Evolutionary conservation across 2,329 filamentous ascomycete species (phyloP), one percentile per base, ranked within the genome.

Genomic region (Ceratocystis ficicola): DNA sequence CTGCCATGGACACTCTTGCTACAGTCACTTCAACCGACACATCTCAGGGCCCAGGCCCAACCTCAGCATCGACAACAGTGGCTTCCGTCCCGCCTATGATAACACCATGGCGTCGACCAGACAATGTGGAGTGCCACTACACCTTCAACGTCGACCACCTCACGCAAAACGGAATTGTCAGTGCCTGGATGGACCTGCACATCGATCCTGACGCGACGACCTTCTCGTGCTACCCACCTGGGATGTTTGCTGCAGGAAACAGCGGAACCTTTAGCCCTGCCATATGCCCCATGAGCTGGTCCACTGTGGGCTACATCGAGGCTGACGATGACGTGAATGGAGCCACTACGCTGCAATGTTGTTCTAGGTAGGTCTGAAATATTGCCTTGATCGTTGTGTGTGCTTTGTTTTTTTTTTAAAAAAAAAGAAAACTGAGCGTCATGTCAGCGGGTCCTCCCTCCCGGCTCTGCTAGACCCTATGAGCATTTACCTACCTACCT

Each of bases 201-300:
- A 73, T 76, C 6, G 71, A 73, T 22, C 67, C 72, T n/a, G 74
- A 71, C 8, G 75, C 74, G 5, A 75, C 71, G 36, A 75, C 75
- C 1, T 69, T 77, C 59, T 76, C 76, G 2, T 77, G 76, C 66
- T 77, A 77, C 66, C 76, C 76, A 0, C 71, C 75, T 44, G 73
- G 73, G 69, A 77, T 77, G 76, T 77, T 77, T 64, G 70, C 69
- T 4, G 71, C 72, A 15, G 73, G 71, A 12, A 72, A 73, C 22
- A 76, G 74, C 3, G 76, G 76, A 25, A 72, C 76, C 4, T 77
- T 76, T 44, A 77, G 76, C 62, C 76, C 76, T 8, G 76, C 72
- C 1, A 75, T 74, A 30, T 77, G 76, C 59, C 76, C 76, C 46
- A 71, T 72, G 66, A 74, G 76, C 30, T 77, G 76, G 76, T 76